Evolutionary conservation across 1,284 basidiomycete genomes (phyloP), one percentile per base, ranked within the genome.

Genomic region (Austroboletus novae-zelandiae): DNA sequence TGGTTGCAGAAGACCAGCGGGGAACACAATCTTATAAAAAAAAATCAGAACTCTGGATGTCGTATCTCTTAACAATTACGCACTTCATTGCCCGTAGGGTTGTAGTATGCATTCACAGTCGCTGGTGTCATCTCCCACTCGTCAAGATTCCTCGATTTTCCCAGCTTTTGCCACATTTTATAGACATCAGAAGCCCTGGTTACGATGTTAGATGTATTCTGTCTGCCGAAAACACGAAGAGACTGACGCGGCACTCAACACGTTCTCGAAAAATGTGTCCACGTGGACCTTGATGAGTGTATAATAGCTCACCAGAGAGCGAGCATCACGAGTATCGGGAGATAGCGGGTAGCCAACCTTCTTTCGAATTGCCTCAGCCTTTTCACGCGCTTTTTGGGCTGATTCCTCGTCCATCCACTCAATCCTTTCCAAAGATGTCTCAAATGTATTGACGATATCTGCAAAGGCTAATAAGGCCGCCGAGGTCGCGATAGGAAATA

Each of bases 401-500:
- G 93, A 94, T 61, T 86, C 72, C 42, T 85, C 70, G 68, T 99
- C 96, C 86, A 99, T 93, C 96, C 96, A 99, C 41, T 86, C 78
- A 47, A 98, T 79, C 49, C 83, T 71, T 13, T 79, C 73, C 11
- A 98, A 74, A 14, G 92, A 92, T 23, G 73, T 71, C 67, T 94
- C 86, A 79, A 98, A 99, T 1, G 93, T 79, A 17, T 79, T 68
- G 51, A 98, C 84, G 58, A 98, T 91, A 49, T 89, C 89, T 84
- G 17, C 40, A 52, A 40, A 40, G 50, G 50, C 17, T 17, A 23
- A 23, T 54, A 50, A 51, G 45, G 25, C 14, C 9, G 35, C 23
- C 15, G 23, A 20, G 20, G 31, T 15, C 18, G 39, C 6, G 7
- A 37, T 9, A 17, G 20, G 34, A 10, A 42, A 40, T 25, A 5